Conservation (phyloP, 345 rosid genomes). For the Eucalyptus sp. region DNA sequence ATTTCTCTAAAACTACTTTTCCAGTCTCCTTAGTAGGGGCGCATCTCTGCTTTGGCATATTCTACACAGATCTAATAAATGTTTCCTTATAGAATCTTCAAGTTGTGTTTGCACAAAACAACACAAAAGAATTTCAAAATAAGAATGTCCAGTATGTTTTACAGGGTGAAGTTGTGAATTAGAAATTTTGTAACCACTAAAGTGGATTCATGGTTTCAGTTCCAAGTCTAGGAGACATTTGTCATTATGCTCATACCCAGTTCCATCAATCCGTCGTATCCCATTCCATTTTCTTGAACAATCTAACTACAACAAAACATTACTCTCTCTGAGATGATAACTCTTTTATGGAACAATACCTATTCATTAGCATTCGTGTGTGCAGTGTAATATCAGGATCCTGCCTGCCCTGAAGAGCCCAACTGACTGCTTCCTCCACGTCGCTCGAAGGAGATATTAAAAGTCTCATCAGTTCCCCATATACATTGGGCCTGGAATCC, state of each 20-base stretch:
- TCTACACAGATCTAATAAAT: not conserved
- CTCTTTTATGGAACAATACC: constrained; percentile 19
- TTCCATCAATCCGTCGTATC: not conserved
- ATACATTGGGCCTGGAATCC: constrained; percentile 58
- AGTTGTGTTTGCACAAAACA: not conserved
- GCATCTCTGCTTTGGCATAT: not conserved
- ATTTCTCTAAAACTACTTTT: not conserved
- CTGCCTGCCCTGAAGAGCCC: constrained; percentile 49
- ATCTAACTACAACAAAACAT: not conserved
- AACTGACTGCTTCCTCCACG: constrained; percentile 64
- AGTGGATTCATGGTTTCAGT: not conserved
- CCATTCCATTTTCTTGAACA: not conserved
- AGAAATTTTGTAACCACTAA: not conserved
- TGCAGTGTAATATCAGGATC: constrained; percentile 90
- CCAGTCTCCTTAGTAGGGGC: not conserved
- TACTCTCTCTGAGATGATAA: not conserved
- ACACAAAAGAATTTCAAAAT: not conserved
- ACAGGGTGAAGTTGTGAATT: not conserved
- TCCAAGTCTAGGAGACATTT: not conserved
- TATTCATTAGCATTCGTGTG: constrained; percentile 84
- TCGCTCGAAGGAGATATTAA: constrained; percentile 77
- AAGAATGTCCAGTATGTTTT: not conserved
- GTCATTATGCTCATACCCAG: not conserved
- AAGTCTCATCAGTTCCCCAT: constrained; percentile 82
- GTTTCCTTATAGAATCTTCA: not conserved